phyloP scores from a whole-genome alignment of 129 eudicot genomes.

The Daucus carota region DNA sequence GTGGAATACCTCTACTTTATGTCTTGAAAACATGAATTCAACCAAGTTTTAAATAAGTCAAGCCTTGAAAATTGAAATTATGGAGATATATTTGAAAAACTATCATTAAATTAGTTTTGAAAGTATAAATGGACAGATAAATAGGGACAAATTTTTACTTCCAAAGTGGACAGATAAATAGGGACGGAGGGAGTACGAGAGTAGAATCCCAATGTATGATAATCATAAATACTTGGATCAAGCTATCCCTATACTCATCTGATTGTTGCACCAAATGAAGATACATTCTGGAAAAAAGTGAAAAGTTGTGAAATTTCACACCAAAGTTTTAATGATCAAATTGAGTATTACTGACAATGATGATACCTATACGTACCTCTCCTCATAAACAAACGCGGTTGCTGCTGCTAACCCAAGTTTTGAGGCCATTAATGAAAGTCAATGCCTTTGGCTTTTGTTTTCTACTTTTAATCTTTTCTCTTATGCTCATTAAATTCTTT shows the following conservation, averaged over 20 bases:
- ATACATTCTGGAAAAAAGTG: background rate
- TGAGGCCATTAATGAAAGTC: slow-evolving; percentile 6
- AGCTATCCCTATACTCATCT: background rate
- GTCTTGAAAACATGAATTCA: too few relatives aligned
- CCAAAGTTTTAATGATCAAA: slow-evolving; percentile 7
- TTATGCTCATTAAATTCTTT: background rate
- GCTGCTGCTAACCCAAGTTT: slow-evolving; percentile 1
- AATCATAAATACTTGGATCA: slow-evolving; percentile 2
- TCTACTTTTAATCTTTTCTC: background rate
- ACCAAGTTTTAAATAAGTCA: too few relatives aligned
- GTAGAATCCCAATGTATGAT: background rate
- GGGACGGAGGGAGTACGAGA: background rate
- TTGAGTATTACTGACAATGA: background rate
- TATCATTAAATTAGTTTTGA: too few relatives aligned
- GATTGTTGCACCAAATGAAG: slow-evolving; percentile 1
- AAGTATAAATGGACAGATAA: too few relatives aligned
- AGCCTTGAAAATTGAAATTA: too few relatives aligned
- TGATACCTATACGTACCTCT: background rate
- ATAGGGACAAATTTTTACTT: too few relatives aligned
- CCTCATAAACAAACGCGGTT: background rate
- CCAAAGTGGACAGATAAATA: too few relatives aligned
- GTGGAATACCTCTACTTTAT: too few relatives aligned
- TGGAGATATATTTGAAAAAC: too few relatives aligned
- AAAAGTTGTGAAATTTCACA: background rate
- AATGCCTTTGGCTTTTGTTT: background rate